Evolutionary conservation across 805 yeast species (phyloP).

Genomic region (Debaryomyces tyrocola): DNA sequence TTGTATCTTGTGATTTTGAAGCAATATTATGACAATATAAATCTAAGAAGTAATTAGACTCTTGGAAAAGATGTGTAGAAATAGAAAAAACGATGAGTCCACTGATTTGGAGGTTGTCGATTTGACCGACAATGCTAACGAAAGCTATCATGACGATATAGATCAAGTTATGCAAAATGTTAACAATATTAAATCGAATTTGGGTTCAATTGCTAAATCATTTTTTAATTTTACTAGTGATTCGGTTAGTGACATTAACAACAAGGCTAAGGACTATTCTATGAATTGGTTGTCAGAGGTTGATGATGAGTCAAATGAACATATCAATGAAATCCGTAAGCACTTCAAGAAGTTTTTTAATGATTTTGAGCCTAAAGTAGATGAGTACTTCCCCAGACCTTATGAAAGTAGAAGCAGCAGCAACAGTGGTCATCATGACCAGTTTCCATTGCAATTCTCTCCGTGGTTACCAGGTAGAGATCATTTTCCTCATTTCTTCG

Average conservation of each 20-base stretch:
- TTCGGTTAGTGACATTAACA: slow-evolving; percentile 22
- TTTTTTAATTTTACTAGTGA: slow-evolving; percentile 23
- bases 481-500: slow-evolving; percentile 11
- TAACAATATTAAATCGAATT: slow-evolving; percentile 22
- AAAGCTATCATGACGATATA: slow-evolving; percentile 13
- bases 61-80: slow-evolving; percentile 3
- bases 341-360: neutral
- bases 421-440: slow-evolving; percentile 2
- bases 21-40: no score
- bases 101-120: slow-evolving; percentile 3
- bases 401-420: slow-evolving; percentile 18
- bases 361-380: slow-evolving; percentile 6
- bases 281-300: slow-evolving; percentile 15
- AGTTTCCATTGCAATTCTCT: slow-evolving; percentile 4
- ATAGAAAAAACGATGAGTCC: slow-evolving; percentile 1
- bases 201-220: slow-evolving; percentile 26
- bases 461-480: slow-evolving; percentile 1
- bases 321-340: slow-evolving; percentile 3
- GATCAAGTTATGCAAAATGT: slow-evolving; percentile 23
- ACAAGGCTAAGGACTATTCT: slow-evolving; percentile 18
- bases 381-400: slow-evolving; percentile 18
- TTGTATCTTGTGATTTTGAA: no score
- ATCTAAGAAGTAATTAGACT: no score
- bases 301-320: slow-evolving; percentile 5
- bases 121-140: slow-evolving; percentile 9